Base-by-base conservation (phyloP, 2,329 filamentous ascomycete genomes). In the Cercospora sp. region DNA sequence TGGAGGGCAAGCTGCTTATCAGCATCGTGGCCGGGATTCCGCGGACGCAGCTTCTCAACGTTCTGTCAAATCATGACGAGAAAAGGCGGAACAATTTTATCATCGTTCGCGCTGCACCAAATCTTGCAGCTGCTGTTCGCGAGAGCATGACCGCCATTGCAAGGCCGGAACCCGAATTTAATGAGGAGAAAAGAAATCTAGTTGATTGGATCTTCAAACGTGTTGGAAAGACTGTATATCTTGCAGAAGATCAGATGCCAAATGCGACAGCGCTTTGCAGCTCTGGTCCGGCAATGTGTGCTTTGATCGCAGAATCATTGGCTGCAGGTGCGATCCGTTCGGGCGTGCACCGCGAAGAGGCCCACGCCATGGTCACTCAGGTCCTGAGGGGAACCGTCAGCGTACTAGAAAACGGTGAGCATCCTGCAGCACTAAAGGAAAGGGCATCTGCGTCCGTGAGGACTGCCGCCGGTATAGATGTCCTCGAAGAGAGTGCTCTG, bases 91-190 rank as follows among this genome's bases (percentile, higher is more conserved):
- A 84, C 36, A 81, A 83, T 45, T 91, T 87, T 79, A 83, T 31
- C 30, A 9, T 31, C 30, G 10, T 36, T 4, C 86, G 92, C 33
- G 92, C 90, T 64, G 93, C 96, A 87, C 92, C 92, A 73, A 96
- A 96, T 82, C 94, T 91, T 0, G 92, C 92, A 10, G 89, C 89
- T 28, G 85, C 91, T 60, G 90, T 96, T 67, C 83, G 91, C 58
- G 90, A 96, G 79, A 89, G 87, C 73, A 95, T 95, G 91, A 94
- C 83, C 8, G 84, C 95, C 64, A 90, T 97, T 72, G 89, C 88
- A 59, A 88, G 85, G 0, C 83, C 85, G 6, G 83, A 82, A 8
- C 87, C 89, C 8, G 84, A 88, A 3, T 82, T 92, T 13, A 82
- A 85, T 5, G 76, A 83, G 1, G 80, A 83, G 18, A 84, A 84